Base-by-base conservation (phyloP, 2,329 filamentous ascomycete genomes). In the Mollisia scopiformis region DNA sequence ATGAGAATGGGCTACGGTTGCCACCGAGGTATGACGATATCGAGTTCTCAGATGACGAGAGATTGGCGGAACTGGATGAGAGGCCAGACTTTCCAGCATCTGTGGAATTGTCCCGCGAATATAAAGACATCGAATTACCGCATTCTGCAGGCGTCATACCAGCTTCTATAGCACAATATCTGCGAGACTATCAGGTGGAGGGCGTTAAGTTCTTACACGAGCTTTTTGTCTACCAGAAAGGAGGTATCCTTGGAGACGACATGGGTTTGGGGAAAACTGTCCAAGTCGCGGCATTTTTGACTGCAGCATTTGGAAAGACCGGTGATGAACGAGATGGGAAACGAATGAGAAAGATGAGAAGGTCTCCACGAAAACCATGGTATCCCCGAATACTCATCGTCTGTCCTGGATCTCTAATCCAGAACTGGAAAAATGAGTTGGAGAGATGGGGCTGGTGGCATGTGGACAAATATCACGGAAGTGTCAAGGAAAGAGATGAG, bases 221-320 rank as follows among this genome's bases (percentile, higher is more conserved):
- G 62, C 84, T 91, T 23, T 98, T 98, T 72, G 89, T 97, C 3
- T 94, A 92, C 66, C 95, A 99, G 71, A 89, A 89, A 68, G 95
- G 95, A 14, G 92, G 91, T 1, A 91, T 99, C 23, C 82, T 99
- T 0, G 70, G 94, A 2, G 95, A 99, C 72, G 95, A 99, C 71
- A 99, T 99, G 95, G 95, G 95, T 21, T 77, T 99, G 31, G 95
- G 95, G 0, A 99, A 99, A 76, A 99, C 95, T 0, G 92, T 99
- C 2, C 95, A 99, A 75, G 92, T 99, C 27, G 95, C 93, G 59
- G 91, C 93, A 0, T 98, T 99, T 66, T 79, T 99, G 23, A 91
- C 92, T 0, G 92, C 88, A 1, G 93, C 93, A 0, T 99, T 97
- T 73, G 95, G 95, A 7, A 99, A 99, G 77, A 96, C 91, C 0